Base-by-base conservation (phyloP, 1,139 yeast species). In the Yarrowia galli region DNA sequence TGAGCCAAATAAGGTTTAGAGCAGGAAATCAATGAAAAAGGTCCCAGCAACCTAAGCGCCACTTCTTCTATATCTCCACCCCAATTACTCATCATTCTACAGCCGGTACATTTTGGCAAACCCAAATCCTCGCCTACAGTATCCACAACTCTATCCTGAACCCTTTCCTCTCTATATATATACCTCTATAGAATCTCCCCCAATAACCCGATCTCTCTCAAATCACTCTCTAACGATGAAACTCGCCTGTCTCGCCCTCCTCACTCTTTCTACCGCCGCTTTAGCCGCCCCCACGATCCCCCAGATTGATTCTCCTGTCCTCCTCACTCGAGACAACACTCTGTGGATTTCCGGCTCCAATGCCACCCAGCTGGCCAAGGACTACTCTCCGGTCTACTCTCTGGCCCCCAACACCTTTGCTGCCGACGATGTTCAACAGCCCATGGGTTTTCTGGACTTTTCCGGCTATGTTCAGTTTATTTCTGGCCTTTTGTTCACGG, bases 401-500 rank as follows among this genome's bases (percentile, higher is more conserved):
- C 63, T 56, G 16, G 36, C 63, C 18, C 63, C 63, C 35, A 18
- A 38, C 36, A 18, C 63, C 6, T 56, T 58, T 12, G 49, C 64
- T 13, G 43, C 60, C 32, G 23, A 15, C 38, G 64, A 58, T 12
- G 32, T 20, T 6, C 64, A 58, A 32, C 64, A 58, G 51, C 64
- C 64, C 20, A 58, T 58, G 64, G 64, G 64, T 12, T 58, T 58
- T 18, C 40, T 58, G 32, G 64, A 58, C 64, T 58, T 58, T 25
- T 58, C 64, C 3, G 64, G 64, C 15, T 58, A 58, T 51, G 64
- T 58, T 4, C 25, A 28, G 28, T 58, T 58, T 42, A 43, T 58
- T 13, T 25, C 64, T 8, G 51, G 51, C 4, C 51, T 58, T 18
- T 32, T 58, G 12, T 58, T 42, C 28, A 58, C 64, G 6, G 64